Evolutionary conservation across 2,329 filamentous ascomycete genomes (phyloP).

Genomic region (Colletotrichum tropicicola): DNA sequence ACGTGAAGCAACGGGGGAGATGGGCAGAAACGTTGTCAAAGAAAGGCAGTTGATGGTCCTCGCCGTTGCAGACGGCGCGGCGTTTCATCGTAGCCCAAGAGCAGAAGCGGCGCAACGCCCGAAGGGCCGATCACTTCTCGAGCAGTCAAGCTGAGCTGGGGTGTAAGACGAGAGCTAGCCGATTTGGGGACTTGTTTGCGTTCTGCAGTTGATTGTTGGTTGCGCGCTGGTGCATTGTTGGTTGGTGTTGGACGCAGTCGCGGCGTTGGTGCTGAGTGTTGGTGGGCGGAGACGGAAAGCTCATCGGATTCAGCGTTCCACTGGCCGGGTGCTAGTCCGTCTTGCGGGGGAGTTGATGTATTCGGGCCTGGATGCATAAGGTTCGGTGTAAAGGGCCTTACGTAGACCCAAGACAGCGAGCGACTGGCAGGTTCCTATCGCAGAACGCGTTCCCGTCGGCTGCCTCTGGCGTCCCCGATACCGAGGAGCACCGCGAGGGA

Average conservation of each 20-base stretch:
- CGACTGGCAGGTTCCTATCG: background rate
- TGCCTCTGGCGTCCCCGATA: constrained; percentile 11
- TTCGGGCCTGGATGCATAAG: no score
- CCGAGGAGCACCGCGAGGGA: background rate
- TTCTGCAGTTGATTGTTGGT: background rate
- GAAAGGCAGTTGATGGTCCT: constrained; percentile 2
- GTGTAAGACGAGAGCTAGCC: background rate
- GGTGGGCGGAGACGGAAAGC: background rate
- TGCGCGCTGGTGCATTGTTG: background rate
- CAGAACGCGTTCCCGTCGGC: constrained; percentile 2
- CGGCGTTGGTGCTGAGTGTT: background rate
- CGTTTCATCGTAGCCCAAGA: constrained; percentile 10
- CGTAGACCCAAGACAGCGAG: background rate
- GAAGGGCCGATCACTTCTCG: constrained; percentile 7
- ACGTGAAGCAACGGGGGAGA: background rate
- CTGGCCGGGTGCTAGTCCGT: background rate
- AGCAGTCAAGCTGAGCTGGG: constrained; percentile 4
- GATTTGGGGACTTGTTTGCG: background rate
- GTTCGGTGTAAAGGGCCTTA: background rate
- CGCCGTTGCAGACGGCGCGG: constrained; percentile 17
- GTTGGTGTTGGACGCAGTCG: background rate
- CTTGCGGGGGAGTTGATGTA: background rate
- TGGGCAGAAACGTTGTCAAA: constrained; percentile 7
- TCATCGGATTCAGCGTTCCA: background rate
- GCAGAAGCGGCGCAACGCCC: constrained; percentile 17